Evolutionary conservation across 345 rosid species (phyloP), one percentile per base, ranked within the genome.

Genomic region (Nasturtium officinale): DNA sequence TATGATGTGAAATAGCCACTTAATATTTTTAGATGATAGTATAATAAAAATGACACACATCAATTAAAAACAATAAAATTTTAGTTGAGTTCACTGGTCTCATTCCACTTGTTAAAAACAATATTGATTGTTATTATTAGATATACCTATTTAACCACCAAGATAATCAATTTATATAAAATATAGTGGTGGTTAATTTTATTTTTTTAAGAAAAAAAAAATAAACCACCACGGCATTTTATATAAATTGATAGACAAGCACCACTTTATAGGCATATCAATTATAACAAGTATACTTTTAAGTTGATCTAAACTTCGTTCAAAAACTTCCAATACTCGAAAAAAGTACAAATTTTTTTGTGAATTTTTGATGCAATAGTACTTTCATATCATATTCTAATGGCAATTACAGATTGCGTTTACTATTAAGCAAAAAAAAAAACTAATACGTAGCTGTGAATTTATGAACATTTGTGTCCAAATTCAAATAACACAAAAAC

Each of bases 61-160:
- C 7, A 46, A 9, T n/a, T 10, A 4, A 25, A 64, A 30, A 47
- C 11, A 62, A 17, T 33, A 21, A 9, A 50, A 32, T 21, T 20
- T 25, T 38, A 54, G 17, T 53, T 54, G 40, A 26, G 53, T 28
- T 68, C 53, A 42, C 42, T 55, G 9, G 18, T 54, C 60, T 26
- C 13, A 42, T 37, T 53, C 51, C 38, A 53, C 72, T 67, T 38
- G 38, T 38, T 25, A 40, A 67, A 12, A 67, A 16, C 50, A 45
- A 16, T n/a, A n/a, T 2, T 6, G 1, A 2, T 42, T 13, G 52
- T 26, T 42, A 55, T 26, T 2, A 26, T 17, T 68, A 55, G 63
- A 42, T 42, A 67, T 12, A 42, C 72, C 43, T 55, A 18, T 42
- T 68, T 54, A 55, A 55, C 54, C 18, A 55, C 53, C 73, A 29